Percentiles rank a stretch among this genome's conserved stretches.
These are phyloP conservation scores for Cryptosporidium bovis DNA, from an alignment of 169 alveolate genomes.

Conservation along the genomic window DNA sequence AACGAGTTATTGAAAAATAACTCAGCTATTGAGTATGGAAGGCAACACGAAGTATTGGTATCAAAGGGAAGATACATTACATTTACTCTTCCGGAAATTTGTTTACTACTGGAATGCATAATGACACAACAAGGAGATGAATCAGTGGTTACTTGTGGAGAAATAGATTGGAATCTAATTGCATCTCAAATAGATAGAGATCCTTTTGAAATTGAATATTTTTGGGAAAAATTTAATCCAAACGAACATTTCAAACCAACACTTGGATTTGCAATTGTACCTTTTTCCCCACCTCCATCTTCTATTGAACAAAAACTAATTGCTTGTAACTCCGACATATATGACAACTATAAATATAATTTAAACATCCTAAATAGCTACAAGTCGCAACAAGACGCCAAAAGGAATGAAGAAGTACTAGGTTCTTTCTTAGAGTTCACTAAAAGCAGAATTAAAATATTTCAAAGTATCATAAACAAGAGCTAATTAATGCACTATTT, in stretches of 20 bases:
- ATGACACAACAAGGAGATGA: slow-evolving; percentile 72
- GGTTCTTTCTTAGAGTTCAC: slow-evolving; percentile 14
- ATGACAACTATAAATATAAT: background rate
- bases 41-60: slow-evolving; percentile 34
- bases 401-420: slow-evolving; percentile 9
- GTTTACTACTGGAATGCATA: slow-evolving; percentile 17
- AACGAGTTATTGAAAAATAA: too few species aligned
- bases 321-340: background rate
- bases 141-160: slow-evolving; percentile 25
- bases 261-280: slow-evolving; percentile 53
- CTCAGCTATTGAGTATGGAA: background rate
- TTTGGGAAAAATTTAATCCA: slow-evolving; percentile 53
- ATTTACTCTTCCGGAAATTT: slow-evolving; percentile 42
- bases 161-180: slow-evolving; percentile 50
- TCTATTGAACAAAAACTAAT: slow-evolving; percentile 18
- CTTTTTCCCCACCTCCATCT: background rate
- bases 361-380: slow-evolving; percentile 12
- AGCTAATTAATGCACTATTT: background rate
- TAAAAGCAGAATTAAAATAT: background rate
- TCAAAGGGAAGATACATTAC: slow-evolving; percentile 17
- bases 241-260: slow-evolving; percentile 39
- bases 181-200: slow-evolving; percentile 40
- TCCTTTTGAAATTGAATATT: slow-evolving; percentile 62
- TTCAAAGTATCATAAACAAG: background rate
- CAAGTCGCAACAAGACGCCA: background rate